phyloP scores from a whole-genome alignment of 345 rosid species.

The Bruguiera sexangula region DNA sequence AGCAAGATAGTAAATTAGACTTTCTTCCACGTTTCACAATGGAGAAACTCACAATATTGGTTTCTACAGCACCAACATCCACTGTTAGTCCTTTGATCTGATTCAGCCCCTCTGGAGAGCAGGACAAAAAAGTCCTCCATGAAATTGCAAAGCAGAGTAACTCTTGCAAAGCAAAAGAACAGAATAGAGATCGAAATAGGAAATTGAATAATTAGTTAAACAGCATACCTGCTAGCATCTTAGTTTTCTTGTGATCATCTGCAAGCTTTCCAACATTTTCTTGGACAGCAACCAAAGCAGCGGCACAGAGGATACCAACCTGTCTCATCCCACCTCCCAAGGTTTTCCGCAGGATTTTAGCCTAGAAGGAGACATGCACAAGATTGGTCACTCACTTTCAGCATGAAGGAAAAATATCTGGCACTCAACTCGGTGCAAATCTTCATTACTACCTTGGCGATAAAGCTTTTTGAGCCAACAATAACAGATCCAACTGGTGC shows the following conservation, averaged over 20 bases:
- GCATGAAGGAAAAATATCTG: background rate
- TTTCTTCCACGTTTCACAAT: background rate
- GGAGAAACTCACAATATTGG: slow-evolving; percentile 70
- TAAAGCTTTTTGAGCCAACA: slow-evolving; percentile 77
- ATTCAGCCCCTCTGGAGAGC: slow-evolving; percentile 59
- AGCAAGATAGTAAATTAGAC: background rate
- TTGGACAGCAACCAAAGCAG: slow-evolving; percentile 71
- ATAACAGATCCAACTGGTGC: slow-evolving; percentile 94
- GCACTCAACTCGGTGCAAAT: slow-evolving; percentile 1
- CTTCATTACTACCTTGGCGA: slow-evolving; percentile 50
- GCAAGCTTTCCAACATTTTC: slow-evolving; percentile 66
- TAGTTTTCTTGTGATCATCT: slow-evolving; percentile 78
- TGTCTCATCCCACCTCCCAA: slow-evolving; percentile 98
- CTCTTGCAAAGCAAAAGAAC: background rate
- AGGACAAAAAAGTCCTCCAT: background rate
- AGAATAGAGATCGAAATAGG: background rate
- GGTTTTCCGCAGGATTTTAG: slow-evolving; percentile 82
- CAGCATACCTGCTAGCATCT: slow-evolving; percentile 64
- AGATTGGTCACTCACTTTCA: background rate
- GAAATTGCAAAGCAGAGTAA: slow-evolving; percentile 1
- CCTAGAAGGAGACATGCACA: slow-evolving; percentile 35
- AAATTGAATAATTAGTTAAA: background rate
- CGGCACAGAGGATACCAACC: slow-evolving; percentile 78
- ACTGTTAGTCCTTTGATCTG: slow-evolving; percentile 63
- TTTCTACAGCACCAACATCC: slow-evolving; percentile 67